Conservation (phyloP, 768 basidiomycete genomes). For the Rhodotorula babjevae region DNA sequence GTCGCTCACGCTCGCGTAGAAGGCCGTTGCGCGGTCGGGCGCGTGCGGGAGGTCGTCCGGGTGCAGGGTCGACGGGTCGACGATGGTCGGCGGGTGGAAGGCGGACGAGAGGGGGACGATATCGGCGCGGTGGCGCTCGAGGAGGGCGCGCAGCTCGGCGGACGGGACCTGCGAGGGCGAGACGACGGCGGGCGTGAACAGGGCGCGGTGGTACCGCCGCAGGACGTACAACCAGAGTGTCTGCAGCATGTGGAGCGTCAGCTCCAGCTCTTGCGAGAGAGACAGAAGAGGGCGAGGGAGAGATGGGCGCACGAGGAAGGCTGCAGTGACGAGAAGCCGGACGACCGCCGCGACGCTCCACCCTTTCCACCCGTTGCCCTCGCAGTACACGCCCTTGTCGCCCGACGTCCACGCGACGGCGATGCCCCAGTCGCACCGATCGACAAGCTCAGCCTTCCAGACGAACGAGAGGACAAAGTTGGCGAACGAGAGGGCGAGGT, state of each 20-base stretch:
- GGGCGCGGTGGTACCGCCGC: constrained; percentile 10
- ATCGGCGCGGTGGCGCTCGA: constrained; percentile 16
- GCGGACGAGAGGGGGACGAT: constrained; percentile 8
- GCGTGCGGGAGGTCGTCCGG: constrained; percentile 5
- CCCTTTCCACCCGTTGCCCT: background rate
- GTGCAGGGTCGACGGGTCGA: background rate
- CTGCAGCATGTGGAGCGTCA: background rate
- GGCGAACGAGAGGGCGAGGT: constrained; percentile 10
- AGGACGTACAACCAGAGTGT: background rate
- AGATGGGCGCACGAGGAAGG: background rate
- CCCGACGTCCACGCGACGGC: constrained; percentile 5
- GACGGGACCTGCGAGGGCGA: constrained; percentile 22
- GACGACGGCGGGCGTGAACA: constrained; percentile 13
- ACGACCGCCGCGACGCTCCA: constrained; percentile 8
- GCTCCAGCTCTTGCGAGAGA: no score
- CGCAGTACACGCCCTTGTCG: background rate
- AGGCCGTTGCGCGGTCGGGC: constrained; percentile 7
- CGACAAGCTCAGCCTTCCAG: background rate
- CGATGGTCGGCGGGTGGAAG: background rate
- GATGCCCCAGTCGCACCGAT: constrained; percentile 3
- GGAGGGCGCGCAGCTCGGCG: constrained; percentile 15
- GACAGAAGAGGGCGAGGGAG: background rate
- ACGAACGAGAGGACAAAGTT: constrained; percentile 22
- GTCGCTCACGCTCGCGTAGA: constrained; percentile 6
- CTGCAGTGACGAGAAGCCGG: background rate